Evolutionary conservation across 1,284 basidiomycete genomes (phyloP).

Genomic region (Naganishia sp.): DNA sequence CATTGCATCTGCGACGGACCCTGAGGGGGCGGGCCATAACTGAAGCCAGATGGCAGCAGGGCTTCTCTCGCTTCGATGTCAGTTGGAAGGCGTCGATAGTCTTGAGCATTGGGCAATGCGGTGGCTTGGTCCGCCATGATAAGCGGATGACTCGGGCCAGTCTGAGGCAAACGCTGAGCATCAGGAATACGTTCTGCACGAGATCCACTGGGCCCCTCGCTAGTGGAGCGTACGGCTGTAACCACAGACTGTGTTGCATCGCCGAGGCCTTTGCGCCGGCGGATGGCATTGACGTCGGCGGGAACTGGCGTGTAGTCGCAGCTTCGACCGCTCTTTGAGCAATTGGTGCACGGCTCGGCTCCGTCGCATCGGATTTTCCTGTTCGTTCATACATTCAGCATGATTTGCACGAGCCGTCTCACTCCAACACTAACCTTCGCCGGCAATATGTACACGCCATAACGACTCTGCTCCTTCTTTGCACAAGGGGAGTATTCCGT

Average conservation of each 20-base stretch:
- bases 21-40: background rate
- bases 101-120: background rate
- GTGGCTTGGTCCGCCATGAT: too few species aligned
- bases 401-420: background rate
- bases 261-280: conserved; percentile 1
- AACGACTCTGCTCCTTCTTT: conserved; percentile 15
- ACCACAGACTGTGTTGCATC: background rate
- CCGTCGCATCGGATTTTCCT: conserved; percentile 55
- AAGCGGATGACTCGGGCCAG: too few species aligned
- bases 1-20: conserved; percentile 7
- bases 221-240: background rate
- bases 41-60: background rate
- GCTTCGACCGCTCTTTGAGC: conserved; percentile 46
- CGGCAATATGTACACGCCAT: conserved; percentile 32
- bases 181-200: background rate
- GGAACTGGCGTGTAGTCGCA: conserved; percentile 53
- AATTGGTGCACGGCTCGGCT: conserved; percentile 50
- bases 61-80: background rate
- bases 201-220: conserved; percentile 1
- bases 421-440: conserved; percentile 18
- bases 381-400: conserved; percentile 1
- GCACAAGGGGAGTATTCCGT: conserved; percentile 8
- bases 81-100: background rate
- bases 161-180: too few species aligned
- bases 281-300: conserved; percentile 46